Percentiles rank a stretch among this genome's conserved stretches.
Evolutionary conservation across 2,329 filamentous ascomycete genomes (phyloP).

Genomic region (Ophiocordyceps australis): DNA sequence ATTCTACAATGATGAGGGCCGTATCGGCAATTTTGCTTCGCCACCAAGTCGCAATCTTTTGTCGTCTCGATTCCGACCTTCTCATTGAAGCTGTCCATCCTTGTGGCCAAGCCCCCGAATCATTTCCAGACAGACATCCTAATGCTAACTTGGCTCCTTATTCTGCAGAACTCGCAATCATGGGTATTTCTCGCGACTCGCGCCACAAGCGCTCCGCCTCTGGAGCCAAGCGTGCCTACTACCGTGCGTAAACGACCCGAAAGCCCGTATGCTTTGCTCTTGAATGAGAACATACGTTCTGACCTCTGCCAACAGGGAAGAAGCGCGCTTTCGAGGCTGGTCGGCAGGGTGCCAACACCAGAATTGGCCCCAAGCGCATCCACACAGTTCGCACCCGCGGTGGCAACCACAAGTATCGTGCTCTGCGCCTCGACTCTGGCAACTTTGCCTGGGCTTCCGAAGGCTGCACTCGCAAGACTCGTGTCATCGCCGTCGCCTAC

Average conservation of each 20-base stretch:
- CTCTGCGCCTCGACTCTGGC: conserved; percentile 91
- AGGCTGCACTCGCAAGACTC: conserved; percentile 95
- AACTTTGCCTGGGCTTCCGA: conserved; percentile 99
- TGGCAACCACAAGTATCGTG: conserved; percentile 99
- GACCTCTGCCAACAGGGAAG: conserved; percentile 65
- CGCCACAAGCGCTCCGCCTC: conserved; percentile 99
- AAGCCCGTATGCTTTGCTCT: conserved; percentile 42
- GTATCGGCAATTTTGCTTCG: too few relatives aligned
- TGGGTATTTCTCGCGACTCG: conserved; percentile 99
- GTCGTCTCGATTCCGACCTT: too few relatives aligned
- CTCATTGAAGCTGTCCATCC: too few relatives aligned
- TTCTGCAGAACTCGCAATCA: conserved; percentile 55
- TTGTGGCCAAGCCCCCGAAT: too few relatives aligned
- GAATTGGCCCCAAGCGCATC: conserved; percentile 94
- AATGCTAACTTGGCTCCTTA: conserved; percentile 5
- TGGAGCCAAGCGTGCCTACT: conserved; percentile 92
- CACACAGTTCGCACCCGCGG: conserved; percentile 94
- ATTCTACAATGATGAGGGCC: too few relatives aligned
- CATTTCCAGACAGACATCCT: too few relatives aligned
- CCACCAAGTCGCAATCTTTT: too few relatives aligned
- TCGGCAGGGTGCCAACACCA: conserved; percentile 97
- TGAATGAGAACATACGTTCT: conserved; percentile 43
- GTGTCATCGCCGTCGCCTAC: conserved; percentile 96
- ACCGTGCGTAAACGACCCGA: conserved; percentile 52
- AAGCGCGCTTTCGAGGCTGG: conserved; percentile 99